Evolutionary conservation across 352 stramenopile species (phyloP).

Genomic region (Blastocystis sp.): DNA sequence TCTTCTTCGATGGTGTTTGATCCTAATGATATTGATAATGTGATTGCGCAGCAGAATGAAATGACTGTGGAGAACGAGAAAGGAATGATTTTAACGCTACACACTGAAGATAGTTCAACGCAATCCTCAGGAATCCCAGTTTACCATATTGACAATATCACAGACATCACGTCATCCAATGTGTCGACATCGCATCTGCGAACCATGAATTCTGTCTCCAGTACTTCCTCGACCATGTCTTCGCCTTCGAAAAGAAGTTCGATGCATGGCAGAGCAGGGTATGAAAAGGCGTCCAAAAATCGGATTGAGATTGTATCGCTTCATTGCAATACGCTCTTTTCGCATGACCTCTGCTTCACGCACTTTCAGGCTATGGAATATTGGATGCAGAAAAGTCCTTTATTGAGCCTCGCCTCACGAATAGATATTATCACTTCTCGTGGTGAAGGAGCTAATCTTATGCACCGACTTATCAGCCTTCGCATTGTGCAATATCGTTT

Average conservation of each 20-base stretch:
- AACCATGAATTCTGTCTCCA: not conserved
- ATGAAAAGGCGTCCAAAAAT: not conserved
- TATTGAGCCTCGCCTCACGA: not conserved
- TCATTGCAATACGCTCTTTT: not conserved
- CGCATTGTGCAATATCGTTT: constrained; percentile 11
- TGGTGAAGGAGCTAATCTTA: constrained; percentile 18
- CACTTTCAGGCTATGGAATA: constrained; percentile 48
- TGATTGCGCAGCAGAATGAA: constrained; percentile 34
- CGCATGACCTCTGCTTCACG: constrained; percentile 8
- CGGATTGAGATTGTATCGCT: constrained; percentile 37
- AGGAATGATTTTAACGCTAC: not conserved
- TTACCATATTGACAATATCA: not conserved
- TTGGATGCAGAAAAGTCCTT: constrained; percentile 8
- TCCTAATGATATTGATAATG: not conserved
- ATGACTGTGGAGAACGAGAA: not conserved
- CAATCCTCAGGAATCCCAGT: not conserved
- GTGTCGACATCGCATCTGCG: not conserved
- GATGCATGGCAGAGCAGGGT: not conserved
- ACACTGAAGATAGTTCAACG: not conserved
- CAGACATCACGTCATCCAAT: not conserved
- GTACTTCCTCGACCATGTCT: not conserved
- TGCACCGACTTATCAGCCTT: not conserved
- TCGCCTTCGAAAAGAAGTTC: not conserved
- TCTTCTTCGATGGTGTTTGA: constrained; percentile 41
- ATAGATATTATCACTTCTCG: not conserved